phyloP scores from a whole-genome alignment of 768 basidiomycete genomes.

The Calocybe cyanea region DNA sequence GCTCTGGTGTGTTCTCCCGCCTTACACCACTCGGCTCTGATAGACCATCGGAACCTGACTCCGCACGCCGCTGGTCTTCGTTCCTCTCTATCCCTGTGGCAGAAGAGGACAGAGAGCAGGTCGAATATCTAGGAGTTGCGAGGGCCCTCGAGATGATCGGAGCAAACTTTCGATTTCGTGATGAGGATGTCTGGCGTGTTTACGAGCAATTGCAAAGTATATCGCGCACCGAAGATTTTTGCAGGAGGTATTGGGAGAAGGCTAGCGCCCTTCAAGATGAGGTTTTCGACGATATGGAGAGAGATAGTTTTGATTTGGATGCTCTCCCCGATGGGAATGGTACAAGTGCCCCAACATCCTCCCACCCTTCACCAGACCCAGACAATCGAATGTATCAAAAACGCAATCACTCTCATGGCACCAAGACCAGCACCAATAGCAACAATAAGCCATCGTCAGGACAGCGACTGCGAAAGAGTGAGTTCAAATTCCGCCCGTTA shows the following conservation, averaged over 20 bases:
- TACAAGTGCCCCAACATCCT: background rate
- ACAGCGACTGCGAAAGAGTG: slow-evolving; percentile 5
- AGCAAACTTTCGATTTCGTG: slow-evolving; percentile 39
- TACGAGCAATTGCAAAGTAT: slow-evolving; percentile 32
- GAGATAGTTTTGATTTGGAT: slow-evolving; percentile 3
- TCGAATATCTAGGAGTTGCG: slow-evolving; percentile 20
- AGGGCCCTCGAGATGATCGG: slow-evolving; percentile 36
- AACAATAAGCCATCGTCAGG: slow-evolving; percentile 4
- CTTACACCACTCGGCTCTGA: background rate
- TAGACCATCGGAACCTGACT: background rate
- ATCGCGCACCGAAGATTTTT: slow-evolving; percentile 31
- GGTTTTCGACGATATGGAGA: slow-evolving; percentile 14
- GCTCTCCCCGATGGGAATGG: background rate
- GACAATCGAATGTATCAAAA: background rate
- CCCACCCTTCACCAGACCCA: background rate
- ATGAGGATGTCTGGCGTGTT: slow-evolving; percentile 36
- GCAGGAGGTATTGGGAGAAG: slow-evolving; percentile 33
- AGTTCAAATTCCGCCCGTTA: slow-evolving; percentile 20
- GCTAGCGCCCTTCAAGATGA: slow-evolving; percentile 24
- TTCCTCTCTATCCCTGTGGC: slow-evolving; percentile 13
- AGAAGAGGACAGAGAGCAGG: slow-evolving; percentile 16
- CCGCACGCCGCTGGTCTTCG: slow-evolving; percentile 5
- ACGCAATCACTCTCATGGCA: background rate
- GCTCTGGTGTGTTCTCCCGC: slow-evolving; percentile 1
- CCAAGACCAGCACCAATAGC: background rate